phyloP scores from a whole-genome alignment of 768 basidiomycete genomes.

The Lanmaoa rubissima region DNA sequence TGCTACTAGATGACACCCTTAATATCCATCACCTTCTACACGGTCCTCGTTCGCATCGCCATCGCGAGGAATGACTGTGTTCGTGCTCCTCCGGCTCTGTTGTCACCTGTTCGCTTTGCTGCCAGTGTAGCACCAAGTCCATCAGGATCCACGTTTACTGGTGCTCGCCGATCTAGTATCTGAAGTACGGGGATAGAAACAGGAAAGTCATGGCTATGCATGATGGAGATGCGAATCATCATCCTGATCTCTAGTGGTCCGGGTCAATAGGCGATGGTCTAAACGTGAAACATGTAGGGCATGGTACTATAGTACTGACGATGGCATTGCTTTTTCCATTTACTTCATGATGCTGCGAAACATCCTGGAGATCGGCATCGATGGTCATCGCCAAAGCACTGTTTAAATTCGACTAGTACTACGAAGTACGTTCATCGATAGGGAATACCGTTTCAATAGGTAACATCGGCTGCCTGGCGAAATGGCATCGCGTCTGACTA shows the following conservation, averaged over 20 bases:
- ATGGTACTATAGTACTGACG: neutral
- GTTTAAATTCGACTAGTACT: too few species aligned
- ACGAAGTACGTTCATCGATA: neutral
- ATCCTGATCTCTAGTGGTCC: neutral
- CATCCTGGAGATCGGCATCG: too few species aligned
- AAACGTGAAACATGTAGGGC: too few species aligned
- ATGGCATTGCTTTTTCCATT: neutral
- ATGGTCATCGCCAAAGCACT: neutral
- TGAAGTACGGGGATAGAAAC: neutral
- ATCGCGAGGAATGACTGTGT: slow-evolving; percentile 7
- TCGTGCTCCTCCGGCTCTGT: neutral
- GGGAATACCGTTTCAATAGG: accelerated
- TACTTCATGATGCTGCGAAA: neutral
- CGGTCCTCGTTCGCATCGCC: slow-evolving; percentile 18
- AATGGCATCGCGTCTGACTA: slow-evolving; percentile 95
- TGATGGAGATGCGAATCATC: neutral
- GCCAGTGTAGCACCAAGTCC: neutral
- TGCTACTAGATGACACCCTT: slow-evolving; percentile 19
- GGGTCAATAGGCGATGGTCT: too few species aligned
- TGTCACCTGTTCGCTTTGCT: slow-evolving; percentile 21
- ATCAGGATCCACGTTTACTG: neutral
- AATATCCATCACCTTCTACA: slow-evolving; percentile 21
- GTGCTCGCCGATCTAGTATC: slow-evolving; percentile 19
- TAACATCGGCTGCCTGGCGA: slow-evolving; percentile 71
- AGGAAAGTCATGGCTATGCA: neutral